phyloP scores from a whole-genome alignment of 495 filamentous ascomycete genomes.

The Daldinia concentrica region DNA sequence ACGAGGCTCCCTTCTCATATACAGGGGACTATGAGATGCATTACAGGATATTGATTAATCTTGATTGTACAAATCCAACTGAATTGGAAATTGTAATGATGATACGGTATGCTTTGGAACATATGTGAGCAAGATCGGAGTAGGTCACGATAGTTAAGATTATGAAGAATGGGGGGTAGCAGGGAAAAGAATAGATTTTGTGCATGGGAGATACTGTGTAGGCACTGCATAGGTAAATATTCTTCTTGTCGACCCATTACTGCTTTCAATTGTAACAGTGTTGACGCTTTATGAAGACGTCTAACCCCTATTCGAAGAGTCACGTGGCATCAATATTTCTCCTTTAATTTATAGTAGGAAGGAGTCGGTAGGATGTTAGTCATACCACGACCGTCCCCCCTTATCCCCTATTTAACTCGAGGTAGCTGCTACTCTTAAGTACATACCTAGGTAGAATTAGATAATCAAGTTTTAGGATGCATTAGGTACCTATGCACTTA shows the following conservation, averaged over 20 bases:
- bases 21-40: background rate
- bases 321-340: slow-evolving; percentile 3
- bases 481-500: background rate
- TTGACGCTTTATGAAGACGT: background rate
- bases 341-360: slow-evolving; percentile 9
- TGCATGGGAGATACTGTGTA: no score
- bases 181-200: slow-evolving; percentile 5
- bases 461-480: background rate
- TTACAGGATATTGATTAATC: slow-evolving; percentile 16
- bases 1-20: background rate
- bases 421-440: slow-evolving; percentile 7
- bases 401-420: slow-evolving; percentile 1
- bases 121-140: background rate
- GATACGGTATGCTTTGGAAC: background rate
- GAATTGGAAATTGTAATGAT: background rate
- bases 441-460: no score
- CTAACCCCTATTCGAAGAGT: slow-evolving; percentile 3
- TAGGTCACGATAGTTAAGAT: slow-evolving; percentile 3
- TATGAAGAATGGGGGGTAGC: background rate
- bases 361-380: background rate
- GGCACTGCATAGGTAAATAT: slow-evolving; percentile 2
- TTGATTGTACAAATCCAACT: slow-evolving; percentile 18
- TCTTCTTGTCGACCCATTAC: background rate
- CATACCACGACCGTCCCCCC: background rate
- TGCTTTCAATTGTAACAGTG: background rate